These are phyloP conservation scores for Medicago arabica DNA, from an alignment of 306 rosid species.

Conservation along the genomic window DNA sequence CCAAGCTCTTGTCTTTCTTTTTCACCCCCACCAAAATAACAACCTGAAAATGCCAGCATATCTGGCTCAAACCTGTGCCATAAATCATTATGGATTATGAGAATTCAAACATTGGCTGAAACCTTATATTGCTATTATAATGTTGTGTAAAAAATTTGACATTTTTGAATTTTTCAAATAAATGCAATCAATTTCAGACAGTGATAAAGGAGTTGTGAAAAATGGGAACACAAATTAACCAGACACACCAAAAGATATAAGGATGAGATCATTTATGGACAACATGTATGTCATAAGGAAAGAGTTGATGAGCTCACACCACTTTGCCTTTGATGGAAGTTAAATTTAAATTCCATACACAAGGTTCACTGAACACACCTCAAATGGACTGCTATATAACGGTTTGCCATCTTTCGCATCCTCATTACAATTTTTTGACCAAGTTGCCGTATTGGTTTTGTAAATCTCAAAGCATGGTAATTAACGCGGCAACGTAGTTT, in stretches of 20 bases:
- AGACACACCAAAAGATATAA: conserved; percentile 26
- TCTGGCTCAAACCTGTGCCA: conserved; percentile 98
- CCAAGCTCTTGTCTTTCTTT: conserved; percentile 90
- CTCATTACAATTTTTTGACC: conserved; percentile 76
- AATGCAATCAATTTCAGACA: conserved; percentile 27
- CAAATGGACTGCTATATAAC: conserved; percentile 89
- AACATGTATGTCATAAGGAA: conserved; percentile 5
- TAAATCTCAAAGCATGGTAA: conserved; percentile 89
- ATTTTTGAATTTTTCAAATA: conserved; percentile 38
- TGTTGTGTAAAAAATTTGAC: background rate
- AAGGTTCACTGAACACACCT: conserved; percentile 64
- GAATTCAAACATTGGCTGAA: conserved; percentile 34
- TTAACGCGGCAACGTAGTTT: conserved; percentile 94
- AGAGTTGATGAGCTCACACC: conserved; percentile 27
- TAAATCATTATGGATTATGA: conserved; percentile 47
- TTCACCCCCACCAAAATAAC: conserved; percentile 98
- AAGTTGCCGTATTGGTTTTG: conserved; percentile 81
- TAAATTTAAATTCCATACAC: conserved; percentile 33
- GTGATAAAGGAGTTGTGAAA: conserved; percentile 4
- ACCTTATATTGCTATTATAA: conserved; percentile 33
- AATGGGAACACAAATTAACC: conserved; percentile 38
- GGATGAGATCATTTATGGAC: conserved; percentile 8
- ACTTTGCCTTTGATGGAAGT: conserved; percentile 34
- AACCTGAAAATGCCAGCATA: conserved; percentile 99
- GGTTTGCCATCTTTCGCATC: conserved; percentile 81